These are phyloP conservation scores for Penstemon newberryi DNA, from an alignment of 257 asterid genomes.

Conservation along the genomic window DNA sequence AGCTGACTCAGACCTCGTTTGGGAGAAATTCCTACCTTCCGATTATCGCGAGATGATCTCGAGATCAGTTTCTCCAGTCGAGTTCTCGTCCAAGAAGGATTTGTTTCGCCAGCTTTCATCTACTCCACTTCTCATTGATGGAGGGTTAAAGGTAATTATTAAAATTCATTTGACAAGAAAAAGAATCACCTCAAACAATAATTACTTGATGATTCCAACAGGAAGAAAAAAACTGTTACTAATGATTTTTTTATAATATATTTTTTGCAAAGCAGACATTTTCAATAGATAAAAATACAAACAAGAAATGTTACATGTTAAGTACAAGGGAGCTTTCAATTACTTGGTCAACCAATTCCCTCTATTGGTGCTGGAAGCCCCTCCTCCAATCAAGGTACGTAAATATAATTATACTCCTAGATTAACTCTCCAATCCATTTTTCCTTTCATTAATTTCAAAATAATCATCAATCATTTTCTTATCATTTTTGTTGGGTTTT, in stretches of 20 bases:
- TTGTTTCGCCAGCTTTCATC: constrained; percentile 51
- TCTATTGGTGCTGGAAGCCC: constrained; percentile 78
- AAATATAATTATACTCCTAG: too few species aligned
- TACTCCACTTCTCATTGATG: constrained; percentile 64
- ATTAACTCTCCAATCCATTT: too few species aligned
- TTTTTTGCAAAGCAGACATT: constrained; percentile 43
- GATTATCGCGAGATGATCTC: constrained; percentile 54
- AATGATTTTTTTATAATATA: background rate
- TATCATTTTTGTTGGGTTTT: background rate
- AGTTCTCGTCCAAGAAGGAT: constrained; percentile 53
- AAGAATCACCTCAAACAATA: too few species aligned
- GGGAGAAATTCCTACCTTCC: constrained; percentile 65
- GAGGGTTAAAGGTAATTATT: constrained; percentile 53
- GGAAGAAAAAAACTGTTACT: too few species aligned
- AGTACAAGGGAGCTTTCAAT: constrained; percentile 71
- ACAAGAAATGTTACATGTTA: constrained; percentile 62
- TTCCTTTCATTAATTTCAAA: background rate
- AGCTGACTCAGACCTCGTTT: constrained; percentile 51
- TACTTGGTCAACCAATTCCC: constrained; percentile 55
- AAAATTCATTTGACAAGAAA: background rate
- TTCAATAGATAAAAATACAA: constrained; percentile 47
- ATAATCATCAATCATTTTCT: background rate
- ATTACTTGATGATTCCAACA: too few species aligned
- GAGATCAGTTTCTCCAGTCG: constrained; percentile 37
- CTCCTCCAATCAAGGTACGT: constrained; percentile 48